These are phyloP conservation scores for Scheffersomyces cryptocercus DNA, from an alignment of 1,139 yeast genomes.

Conservation along the genomic window DNA sequence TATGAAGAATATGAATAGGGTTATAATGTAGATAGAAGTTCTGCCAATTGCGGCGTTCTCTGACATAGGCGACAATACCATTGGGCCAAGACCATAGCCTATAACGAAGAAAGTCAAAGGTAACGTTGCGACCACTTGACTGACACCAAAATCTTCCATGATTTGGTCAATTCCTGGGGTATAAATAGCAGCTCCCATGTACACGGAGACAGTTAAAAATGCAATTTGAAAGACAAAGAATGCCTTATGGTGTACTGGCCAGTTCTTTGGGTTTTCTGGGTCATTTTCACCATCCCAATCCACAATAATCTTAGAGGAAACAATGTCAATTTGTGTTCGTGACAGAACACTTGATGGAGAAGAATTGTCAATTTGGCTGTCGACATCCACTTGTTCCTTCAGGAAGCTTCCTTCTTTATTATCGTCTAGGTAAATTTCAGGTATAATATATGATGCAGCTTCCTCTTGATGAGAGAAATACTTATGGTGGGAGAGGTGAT, in stretches of 20 bases:
- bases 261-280: slow-evolving; percentile 60
- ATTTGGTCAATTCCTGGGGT: slow-evolving; percentile 51
- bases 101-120: slow-evolving; percentile 41
- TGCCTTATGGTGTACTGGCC: slow-evolving; percentile 44
- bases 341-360: not conserved
- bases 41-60: slow-evolving; percentile 54
- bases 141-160: slow-evolving; percentile 27
- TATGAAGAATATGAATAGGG: slow-evolving; percentile 30
- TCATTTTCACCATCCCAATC: slow-evolving; percentile 54
- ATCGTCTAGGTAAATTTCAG: slow-evolving; percentile 23
- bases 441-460: slow-evolving; percentile 23
- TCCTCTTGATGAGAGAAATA: slow-evolving; percentile 29
- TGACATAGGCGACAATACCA: slow-evolving; percentile 38
- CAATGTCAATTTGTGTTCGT: not conserved
- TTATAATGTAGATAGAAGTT: slow-evolving; percentile 34
- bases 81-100: slow-evolving; percentile 43
- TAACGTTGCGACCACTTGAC: slow-evolving; percentile 27
- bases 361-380: not conserved
- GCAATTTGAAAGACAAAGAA: slow-evolving; percentile 42
- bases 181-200: slow-evolving; percentile 62
- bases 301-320: slow-evolving; percentile 15
- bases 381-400: no score
- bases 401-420: not conserved
- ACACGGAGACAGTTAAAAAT: slow-evolving; percentile 52
- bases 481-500: slow-evolving; percentile 29